Percentiles rank a stretch among this genome's conserved stretches.
Conservation (phyloP, 208 protist species). For the Crithidia brevicula region DNA sequence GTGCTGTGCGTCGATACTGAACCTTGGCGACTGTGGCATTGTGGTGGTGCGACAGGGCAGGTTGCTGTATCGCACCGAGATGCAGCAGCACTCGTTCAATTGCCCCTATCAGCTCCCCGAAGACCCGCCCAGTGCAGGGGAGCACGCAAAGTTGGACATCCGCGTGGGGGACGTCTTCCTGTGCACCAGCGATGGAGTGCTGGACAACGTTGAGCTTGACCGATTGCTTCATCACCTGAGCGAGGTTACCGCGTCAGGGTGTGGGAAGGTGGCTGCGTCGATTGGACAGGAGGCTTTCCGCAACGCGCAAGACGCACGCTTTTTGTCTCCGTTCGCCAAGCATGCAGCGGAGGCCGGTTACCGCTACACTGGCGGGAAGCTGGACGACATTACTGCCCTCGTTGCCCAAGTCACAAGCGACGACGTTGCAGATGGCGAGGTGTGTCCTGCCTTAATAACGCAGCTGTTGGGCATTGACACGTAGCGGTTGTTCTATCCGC, state of each 20-base stretch:
- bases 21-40: conserved; percentile 87
- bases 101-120: conserved; percentile 86
- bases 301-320: conserved; percentile 57
- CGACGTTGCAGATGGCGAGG: conserved; percentile 25
- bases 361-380: conserved; percentile 76
- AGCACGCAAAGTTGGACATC: conserved; percentile 65
- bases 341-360: conserved; percentile 65
- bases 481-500: conserved; percentile 18
- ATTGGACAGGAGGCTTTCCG: conserved; percentile 62
- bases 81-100: conserved; percentile 89
- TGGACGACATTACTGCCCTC: conserved; percentile 87
- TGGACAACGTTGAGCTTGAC: conserved; percentile 82
- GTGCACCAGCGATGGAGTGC: conserved; percentile 81
- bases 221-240: conserved; percentile 58
- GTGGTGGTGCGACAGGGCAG: conserved; percentile 63
- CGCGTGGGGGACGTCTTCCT: conserved; percentile 75
- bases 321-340: conserved; percentile 81
- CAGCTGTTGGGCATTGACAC: conserved; percentile 39
- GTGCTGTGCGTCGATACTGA: conserved; percentile 73
- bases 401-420: conserved; percentile 70
- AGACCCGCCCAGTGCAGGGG: conserved; percentile 68
- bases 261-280: conserved; percentile 57
- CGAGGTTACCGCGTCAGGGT: conserved; percentile 47
- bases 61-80: conserved; percentile 66
- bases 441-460: conserved; percentile 61